A percentile compares a stretch with the other conserved stretches of the same genome.
phyloP scores from a whole-genome alignment of 2,329 filamentous ascomycete genomes.

The Arthrobotrys entomopaga region DNA sequence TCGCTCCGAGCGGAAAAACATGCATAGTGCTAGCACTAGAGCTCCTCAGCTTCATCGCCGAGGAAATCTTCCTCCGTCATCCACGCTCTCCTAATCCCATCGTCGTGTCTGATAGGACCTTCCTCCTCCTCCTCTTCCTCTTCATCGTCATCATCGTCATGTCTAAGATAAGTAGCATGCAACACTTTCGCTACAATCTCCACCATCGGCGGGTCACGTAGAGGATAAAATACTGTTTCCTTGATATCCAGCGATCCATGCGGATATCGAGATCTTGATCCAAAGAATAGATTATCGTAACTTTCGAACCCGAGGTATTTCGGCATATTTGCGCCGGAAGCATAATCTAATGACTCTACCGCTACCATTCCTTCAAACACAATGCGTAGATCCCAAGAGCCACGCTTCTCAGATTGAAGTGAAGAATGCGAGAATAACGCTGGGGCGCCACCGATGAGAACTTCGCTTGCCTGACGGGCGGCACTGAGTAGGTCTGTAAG shows the following conservation, averaged over 20 bases:
- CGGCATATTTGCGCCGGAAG: conserved; percentile 40
- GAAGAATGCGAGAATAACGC: conserved; percentile 1
- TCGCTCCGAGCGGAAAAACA: conserved; percentile 26
- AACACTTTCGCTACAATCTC: conserved; percentile 50
- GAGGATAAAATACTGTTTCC: conserved; percentile 51
- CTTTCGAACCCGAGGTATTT: conserved; percentile 53
- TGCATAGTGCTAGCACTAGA: conserved; percentile 8
- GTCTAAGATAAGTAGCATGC: conserved; percentile 42
- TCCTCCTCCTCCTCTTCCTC: conserved; percentile 50
- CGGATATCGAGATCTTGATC: conserved; percentile 41
- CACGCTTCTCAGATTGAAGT: conserved; percentile 24
- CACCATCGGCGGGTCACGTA: conserved; percentile 45
- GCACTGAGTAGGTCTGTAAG: conserved; percentile 36
- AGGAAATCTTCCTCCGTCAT: conserved; percentile 53
- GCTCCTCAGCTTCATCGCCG: conserved; percentile 30
- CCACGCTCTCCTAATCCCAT: conserved; percentile 48
- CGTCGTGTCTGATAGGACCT: conserved; percentile 30
- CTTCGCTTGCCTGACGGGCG: conserved; percentile 37
- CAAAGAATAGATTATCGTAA: conserved; percentile 51
- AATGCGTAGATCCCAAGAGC: conserved; percentile 43
- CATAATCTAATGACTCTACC: conserved; percentile 44
- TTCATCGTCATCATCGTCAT: conserved; percentile 44
- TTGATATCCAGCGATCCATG: conserved; percentile 52
- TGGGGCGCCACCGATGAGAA: conserved; percentile 18
- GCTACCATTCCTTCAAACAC: conserved; percentile 54